Evolutionary conservation across 2,329 filamentous ascomycete species (phyloP).

Genomic region (Metarhizium sp.): DNA sequence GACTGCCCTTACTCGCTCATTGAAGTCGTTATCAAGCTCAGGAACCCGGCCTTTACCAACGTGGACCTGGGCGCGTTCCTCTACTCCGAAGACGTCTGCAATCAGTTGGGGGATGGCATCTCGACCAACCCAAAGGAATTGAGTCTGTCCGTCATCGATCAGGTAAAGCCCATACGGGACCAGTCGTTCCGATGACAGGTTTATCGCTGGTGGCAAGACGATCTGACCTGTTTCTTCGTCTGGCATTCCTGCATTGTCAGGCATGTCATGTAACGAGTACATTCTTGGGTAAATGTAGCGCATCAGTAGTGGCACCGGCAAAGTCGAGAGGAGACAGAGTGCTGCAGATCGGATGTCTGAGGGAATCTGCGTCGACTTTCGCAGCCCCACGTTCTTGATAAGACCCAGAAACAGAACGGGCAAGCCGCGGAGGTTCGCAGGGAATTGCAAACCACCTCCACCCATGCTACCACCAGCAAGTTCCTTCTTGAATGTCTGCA

Average conservation of each 20-base stretch:
- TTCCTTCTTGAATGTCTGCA: conserved; percentile 96
- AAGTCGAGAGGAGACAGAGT: conserved; percentile 85
- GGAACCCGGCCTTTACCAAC: conserved; percentile 86
- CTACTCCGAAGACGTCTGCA: conserved; percentile 79
- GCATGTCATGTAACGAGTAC: conserved; percentile 93
- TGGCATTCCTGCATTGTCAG: conserved; percentile 79
- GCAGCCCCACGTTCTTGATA: conserved; percentile 91
- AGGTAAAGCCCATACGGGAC: conserved; percentile 88
- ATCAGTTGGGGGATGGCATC: conserved; percentile 87
- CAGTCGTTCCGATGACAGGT: conserved; percentile 80
- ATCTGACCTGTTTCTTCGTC: conserved; percentile 84
- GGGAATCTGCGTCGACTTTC: conserved; percentile 88
- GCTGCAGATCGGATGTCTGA: conserved; percentile 90
- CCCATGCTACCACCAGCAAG: conserved; percentile 93
- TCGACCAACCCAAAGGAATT: conserved; percentile 93
- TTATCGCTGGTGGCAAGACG: conserved; percentile 71
- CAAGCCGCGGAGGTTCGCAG: conserved; percentile 79
- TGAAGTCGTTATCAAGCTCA: conserved; percentile 91
- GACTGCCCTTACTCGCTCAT: conserved; percentile 83
- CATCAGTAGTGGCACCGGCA: conserved; percentile 81
- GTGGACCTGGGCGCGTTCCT: conserved; percentile 74
- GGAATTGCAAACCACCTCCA: conserved; percentile 87
- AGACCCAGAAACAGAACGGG: conserved; percentile 86
- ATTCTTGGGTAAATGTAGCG: conserved; percentile 84
- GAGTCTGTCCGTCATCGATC: conserved; percentile 93